A percentile compares a stretch with the other conserved stretches of the same genome.
These are phyloP conservation scores for Phylloporus scabripes DNA, from an alignment of 768 basidiomycete species.

Conservation along the genomic window DNA sequence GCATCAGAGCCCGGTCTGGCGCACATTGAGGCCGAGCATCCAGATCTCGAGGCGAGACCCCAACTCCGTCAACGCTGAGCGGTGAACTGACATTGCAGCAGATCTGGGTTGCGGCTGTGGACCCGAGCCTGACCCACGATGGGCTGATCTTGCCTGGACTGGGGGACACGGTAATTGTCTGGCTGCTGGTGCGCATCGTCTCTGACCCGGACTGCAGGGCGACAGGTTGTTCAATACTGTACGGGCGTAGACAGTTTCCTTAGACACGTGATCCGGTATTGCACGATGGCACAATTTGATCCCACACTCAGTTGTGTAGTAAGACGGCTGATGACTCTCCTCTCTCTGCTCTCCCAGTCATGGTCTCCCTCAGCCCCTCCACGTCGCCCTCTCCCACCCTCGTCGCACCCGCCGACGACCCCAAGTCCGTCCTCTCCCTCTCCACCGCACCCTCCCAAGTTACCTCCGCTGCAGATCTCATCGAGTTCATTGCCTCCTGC, in stretches of 20 bases:
- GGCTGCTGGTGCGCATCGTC: background rate
- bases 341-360: background rate
- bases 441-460: constrained; percentile 4
- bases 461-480: constrained; percentile 50
- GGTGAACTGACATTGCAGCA: constrained; percentile 26
- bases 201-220: constrained; percentile 43
- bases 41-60: constrained; percentile 66
- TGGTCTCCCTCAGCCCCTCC: constrained; percentile 6
- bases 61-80: background rate
- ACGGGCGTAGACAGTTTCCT: constrained; percentile 23
- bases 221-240: constrained; percentile 81
- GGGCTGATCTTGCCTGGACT: constrained; percentile 88
- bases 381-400: constrained; percentile 32
- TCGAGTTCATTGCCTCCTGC: constrained; percentile 66
- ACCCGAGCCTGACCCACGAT: constrained; percentile 60
- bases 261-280: constrained; percentile 28
- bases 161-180: constrained; percentile 72
- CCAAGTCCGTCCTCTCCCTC: constrained; percentile 18
- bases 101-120: constrained; percentile 87
- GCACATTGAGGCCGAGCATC: constrained; percentile 59
- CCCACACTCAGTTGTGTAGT: constrained; percentile 14
- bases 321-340: background rate
- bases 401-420: constrained; percentile 28
- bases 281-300: constrained; percentile 30
- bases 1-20: constrained; percentile 71